These are phyloP conservation scores for Gymnopilus dilepis DNA, from an alignment of 768 basidiomycete genomes.

Conservation along the genomic window DNA sequence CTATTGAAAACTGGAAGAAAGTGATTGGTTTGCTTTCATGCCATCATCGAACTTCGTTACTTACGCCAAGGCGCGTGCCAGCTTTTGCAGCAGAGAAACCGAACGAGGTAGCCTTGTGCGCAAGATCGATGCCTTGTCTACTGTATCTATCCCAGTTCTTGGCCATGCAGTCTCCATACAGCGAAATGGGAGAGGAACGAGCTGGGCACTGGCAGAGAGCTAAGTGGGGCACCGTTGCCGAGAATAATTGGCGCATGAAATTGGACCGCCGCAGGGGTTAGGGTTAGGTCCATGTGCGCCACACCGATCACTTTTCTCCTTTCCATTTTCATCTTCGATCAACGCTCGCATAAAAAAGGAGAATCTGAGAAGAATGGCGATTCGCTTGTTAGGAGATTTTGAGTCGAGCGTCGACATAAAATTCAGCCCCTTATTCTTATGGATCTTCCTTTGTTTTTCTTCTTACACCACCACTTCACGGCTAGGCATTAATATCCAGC, in stretches of 20 bases:
- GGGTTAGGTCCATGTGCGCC: constrained; percentile 17
- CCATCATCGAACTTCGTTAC: constrained; percentile 30
- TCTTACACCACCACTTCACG: neutral
- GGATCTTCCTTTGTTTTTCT: neutral
- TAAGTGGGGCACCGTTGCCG: neutral
- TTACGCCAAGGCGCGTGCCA: constrained; percentile 72
- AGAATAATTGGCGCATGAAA: constrained; percentile 13
- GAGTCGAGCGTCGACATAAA: neutral
- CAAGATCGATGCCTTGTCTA: constrained; percentile 69
- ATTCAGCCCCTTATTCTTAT: neutral
- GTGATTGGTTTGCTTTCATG: neutral
- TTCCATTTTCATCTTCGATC: constrained; percentile 3
- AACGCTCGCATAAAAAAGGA: neutral
- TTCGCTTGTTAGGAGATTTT: neutral
- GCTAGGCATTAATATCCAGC: neutral
- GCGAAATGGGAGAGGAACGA: constrained; percentile 4
- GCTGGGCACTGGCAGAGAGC: constrained; percentile 2
- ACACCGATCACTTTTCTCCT: constrained; percentile 1
- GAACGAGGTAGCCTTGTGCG: constrained; percentile 63
- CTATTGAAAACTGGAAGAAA: constrained; percentile 64
- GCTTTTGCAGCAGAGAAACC: constrained; percentile 72
- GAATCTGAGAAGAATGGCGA: neutral
- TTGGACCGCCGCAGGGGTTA: constrained; percentile 11
- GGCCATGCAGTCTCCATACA: constrained; percentile 34
- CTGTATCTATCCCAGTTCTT: constrained; percentile 55